Evolutionary conservation across 2,329 filamentous ascomycete species (phyloP), one percentile per base, ranked within the genome.

Genomic region (Fusarium sulawesiense): DNA sequence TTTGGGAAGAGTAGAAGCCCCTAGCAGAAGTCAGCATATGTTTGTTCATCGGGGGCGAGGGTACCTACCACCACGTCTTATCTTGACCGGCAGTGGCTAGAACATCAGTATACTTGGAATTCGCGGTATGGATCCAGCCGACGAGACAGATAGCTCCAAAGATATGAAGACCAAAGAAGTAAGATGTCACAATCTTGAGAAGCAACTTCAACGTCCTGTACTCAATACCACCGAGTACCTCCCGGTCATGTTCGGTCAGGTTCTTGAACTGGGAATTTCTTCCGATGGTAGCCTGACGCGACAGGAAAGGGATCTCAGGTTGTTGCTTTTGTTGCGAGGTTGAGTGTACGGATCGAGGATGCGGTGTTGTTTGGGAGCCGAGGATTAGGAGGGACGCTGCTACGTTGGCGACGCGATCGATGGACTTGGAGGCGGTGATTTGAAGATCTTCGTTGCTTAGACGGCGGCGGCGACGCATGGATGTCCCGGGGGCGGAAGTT

Each of bases 1-100:
- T 86, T 60, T 85, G 83, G 1, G 84, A 78, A 0, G 84, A 83
- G 72, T 83, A 86, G 40, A 85, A 79, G 5, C 79, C 82, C 83
- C 83, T 83, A 4, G 3, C 7, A 8, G 7, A 16, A 16, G 30
- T 32, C 13, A 29, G 25, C 8, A 27, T 25, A 25, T 25, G 25
- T 25, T 25, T 25, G 25, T 25, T 25, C 2, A 25, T 25, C 1
- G 25, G 7, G 8, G 2, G 25, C 25, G 8, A 25, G 2, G 25
- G 2, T 25, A 75, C 82, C 66, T 74, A 84, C 84, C 85, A 87
- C 85, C 85, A 87, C 2, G 78, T 76, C 68, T 79, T 74, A 57
- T 80, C 74, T 60, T 82, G 74, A 12, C 77, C 83, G 14, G 75
- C 77, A 25, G 80, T 76, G 0, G 71, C 72, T 29, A 83, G 69